Evolutionary conservation across 2,329 filamentous ascomycete genomes (phyloP), one percentile per base, ranked within the genome.

Genomic region (Lecanicillium sp.): DNA sequence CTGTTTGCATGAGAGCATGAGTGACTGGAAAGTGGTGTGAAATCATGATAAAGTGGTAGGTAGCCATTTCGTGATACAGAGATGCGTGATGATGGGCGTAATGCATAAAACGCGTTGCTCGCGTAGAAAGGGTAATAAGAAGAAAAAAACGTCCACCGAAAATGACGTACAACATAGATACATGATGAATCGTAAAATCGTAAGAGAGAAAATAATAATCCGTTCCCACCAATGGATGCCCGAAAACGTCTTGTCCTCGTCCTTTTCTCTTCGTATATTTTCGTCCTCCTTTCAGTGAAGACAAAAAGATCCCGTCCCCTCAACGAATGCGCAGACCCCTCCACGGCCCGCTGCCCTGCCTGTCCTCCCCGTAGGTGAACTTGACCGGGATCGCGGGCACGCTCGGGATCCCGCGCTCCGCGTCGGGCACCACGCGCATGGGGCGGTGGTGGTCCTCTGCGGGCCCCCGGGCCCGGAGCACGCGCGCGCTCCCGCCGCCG

Each of bases 381-480:
- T 70, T 67, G 47, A 64, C 61, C 11, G 74, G 69, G 24, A 75
- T 70, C 27, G 60, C 60, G 20, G 73, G 69, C 37, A 74, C 67
- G 23, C 57, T 62, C 3, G 72, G 71, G 38, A 74, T 71, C 14
- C 72, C 73, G 29, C 68, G 64, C 53, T 76, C 75, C 39, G 59
- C 64, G 54, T 74, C 69, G 5, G 73, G 68, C 26, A 72, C 62
- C 26, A 73, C 64, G 21, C 65, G 63, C 43, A 75, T 60, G 26
- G 64, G 60, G 48, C 55, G 59, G 24, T 38, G 26, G 14, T 19
- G 15, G 24, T 27, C 26, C 17, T 17, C 52, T 19, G 55, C 54
- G 29, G 52, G 60, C 44, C 48, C 51, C 14, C 57, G 53, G 2
- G 58, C 52, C 12, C 62, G 56, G 14, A 63, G 52, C 40, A 61